Conservation (phyloP, 108 stramenopile species). For the Skeletonema marinoi region DNA sequence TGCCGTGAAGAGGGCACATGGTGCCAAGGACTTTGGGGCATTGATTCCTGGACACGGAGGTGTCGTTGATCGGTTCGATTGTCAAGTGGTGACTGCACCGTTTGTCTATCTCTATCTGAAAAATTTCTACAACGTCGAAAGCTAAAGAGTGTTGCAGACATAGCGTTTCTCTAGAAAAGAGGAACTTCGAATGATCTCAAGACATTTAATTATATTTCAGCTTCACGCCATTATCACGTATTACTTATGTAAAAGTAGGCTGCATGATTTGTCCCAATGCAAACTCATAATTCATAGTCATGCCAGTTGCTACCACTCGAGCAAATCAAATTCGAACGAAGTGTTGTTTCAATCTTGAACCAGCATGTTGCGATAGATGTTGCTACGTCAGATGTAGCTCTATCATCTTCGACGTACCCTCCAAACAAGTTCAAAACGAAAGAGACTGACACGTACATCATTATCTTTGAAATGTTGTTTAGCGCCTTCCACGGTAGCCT, state of each 20-base stretch:
- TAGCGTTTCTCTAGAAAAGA: not conserved
- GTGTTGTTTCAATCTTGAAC: not conserved
- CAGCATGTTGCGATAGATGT: not conserved
- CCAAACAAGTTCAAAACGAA: not conserved
- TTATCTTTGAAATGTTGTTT: not conserved
- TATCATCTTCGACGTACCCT: not conserved
- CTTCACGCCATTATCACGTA: not conserved
- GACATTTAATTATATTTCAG: not conserved
- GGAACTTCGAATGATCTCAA: not conserved
- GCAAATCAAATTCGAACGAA: too few species aligned
- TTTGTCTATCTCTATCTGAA: conserved; percentile 77
- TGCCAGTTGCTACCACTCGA: too few species aligned
- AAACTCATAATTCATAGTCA: too few species aligned
- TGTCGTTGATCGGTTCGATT: conserved; percentile 97
- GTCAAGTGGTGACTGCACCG: conserved; percentile 93
- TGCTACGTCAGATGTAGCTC: not conserved
- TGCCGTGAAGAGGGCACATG: conserved; percentile 97
- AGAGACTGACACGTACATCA: too few species aligned
- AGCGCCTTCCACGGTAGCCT: not conserved
- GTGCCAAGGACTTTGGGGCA: conserved; percentile 95
- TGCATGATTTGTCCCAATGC: too few species aligned
- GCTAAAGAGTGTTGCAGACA: not conserved
- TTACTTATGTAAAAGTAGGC: not conserved
- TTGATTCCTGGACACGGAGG: conserved; percentile 98
- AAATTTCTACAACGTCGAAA: conserved; percentile 15